Conservation (phyloP, 805 yeast species). For the Wickerhamomyces subpelliculosus region DNA sequence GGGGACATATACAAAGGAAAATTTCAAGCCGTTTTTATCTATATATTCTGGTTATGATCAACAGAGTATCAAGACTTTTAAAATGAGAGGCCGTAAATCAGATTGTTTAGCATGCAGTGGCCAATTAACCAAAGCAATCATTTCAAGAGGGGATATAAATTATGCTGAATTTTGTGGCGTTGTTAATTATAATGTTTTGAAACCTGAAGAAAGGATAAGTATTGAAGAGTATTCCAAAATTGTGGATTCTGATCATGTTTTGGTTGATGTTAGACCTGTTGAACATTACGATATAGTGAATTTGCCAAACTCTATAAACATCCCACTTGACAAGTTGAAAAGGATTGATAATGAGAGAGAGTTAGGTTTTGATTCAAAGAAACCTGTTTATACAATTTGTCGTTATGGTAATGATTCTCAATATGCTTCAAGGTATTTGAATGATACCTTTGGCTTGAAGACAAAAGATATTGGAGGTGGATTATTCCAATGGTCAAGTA, state of each 20-base stretch:
- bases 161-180: conserved; percentile 76
- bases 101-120: conserved; percentile 61
- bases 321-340: conserved; percentile 51
- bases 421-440: conserved; percentile 54
- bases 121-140: conserved; percentile 36
- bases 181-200: conserved; percentile 37
- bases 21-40: conserved; percentile 62
- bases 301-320: conserved; percentile 50
- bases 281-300: conserved; percentile 69
- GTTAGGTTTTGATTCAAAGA: conserved; percentile 22
- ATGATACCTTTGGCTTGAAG: conserved; percentile 39
- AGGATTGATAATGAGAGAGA: conserved; percentile 21
- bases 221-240: conserved; percentile 28
- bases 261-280: conserved; percentile 75
- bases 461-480: conserved; percentile 79
- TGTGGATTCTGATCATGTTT: conserved; percentile 16
- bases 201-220: conserved; percentile 38
- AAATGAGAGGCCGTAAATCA: conserved; percentile 63
- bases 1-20: conserved; percentile 41
- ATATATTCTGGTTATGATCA: conserved; percentile 62
- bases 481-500: conserved; percentile 54
- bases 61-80: conserved; percentile 64
- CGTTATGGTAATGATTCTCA: conserved; percentile 91
- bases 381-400: conserved; percentile 62
- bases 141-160: conserved; percentile 44